Evolutionary conservation across 306 rosid species (phyloP).

Genomic region (Pterocarpus santalinus): DNA sequence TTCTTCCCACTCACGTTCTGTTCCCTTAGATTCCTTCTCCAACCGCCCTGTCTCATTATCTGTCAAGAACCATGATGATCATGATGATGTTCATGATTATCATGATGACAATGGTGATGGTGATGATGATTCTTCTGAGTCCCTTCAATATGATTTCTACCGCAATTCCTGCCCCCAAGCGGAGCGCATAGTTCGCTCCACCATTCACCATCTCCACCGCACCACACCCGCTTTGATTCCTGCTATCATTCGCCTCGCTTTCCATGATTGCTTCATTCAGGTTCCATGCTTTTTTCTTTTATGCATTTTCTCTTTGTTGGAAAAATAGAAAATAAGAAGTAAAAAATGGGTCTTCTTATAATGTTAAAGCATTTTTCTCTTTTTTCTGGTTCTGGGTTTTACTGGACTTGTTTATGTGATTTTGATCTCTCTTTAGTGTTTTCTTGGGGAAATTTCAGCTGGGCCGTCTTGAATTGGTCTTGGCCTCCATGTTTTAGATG

Average conservation of each 20-base stretch:
- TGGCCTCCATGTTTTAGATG: background rate
- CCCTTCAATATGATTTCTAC: slow-evolving; percentile 46
- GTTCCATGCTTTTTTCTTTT: background rate
- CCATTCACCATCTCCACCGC: background rate
- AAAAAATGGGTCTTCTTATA: background rate
- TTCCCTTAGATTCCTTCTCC: slow-evolving; percentile 37
- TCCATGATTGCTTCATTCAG: slow-evolving; percentile 56
- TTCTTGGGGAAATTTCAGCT: slow-evolving; percentile 12
- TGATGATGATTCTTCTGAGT: background rate
- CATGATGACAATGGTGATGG: background rate
- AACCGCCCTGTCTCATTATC: slow-evolving; percentile 11
- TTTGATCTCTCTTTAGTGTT: background rate
- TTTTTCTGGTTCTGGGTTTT: slow-evolving; percentile 18
- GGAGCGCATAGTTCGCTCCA: slow-evolving; percentile 38
- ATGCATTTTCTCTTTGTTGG: background rate
- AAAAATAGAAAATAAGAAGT: background rate
- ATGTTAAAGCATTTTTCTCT: background rate
- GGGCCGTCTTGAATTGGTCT: slow-evolving; percentile 18
- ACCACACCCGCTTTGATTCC: slow-evolving; percentile 31
- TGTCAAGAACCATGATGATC: background rate
- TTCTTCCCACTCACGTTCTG: background rate
- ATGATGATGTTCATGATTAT: background rate
- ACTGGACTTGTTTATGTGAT: background rate
- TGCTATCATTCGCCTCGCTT: slow-evolving; percentile 48
- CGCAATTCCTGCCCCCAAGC: slow-evolving; percentile 40